Conservation (phyloP, 2,329 filamentous ascomycete species). For the Penicillium sp. region DNA sequence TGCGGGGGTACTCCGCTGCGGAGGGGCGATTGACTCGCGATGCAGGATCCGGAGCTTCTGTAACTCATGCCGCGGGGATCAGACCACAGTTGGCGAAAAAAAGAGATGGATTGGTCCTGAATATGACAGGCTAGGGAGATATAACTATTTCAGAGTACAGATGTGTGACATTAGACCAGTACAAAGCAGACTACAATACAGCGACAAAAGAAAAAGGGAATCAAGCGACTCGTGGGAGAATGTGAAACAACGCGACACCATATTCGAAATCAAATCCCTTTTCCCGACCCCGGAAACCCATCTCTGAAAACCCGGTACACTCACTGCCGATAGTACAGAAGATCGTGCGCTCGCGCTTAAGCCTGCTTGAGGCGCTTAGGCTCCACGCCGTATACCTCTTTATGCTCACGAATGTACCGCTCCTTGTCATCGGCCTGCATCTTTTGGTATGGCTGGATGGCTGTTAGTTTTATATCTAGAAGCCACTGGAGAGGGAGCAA, state of each 20-base stretch:
- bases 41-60: background rate
- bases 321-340: conserved; percentile 2
- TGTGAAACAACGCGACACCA: conserved; percentile 8
- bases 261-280: conserved; percentile 8
- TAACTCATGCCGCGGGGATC: background rate
- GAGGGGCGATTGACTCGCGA: background rate
- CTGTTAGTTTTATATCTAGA: background rate
- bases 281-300: background rate
- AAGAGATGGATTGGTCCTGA: background rate
- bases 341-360: background rate
- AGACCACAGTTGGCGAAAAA: background rate
- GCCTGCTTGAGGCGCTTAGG: background rate
- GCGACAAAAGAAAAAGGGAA: conserved; percentile 16
- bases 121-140: background rate
- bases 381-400: conserved; percentile 36
- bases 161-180: background rate
- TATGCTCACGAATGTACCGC: conserved; percentile 38
- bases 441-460: conserved; percentile 8
- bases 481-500: background rate
- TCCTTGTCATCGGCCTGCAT: conserved; percentile 26
- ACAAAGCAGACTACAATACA: conserved; percentile 15
- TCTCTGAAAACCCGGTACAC: conserved; percentile 1
- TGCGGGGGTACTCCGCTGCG: conserved; percentile 13
- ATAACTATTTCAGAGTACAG: background rate
- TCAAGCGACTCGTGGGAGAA: conserved; percentile 5